Evolutionary conservation across 2,329 filamentous ascomycete genomes (phyloP).

Genomic region (Passalora sequoiae): DNA sequence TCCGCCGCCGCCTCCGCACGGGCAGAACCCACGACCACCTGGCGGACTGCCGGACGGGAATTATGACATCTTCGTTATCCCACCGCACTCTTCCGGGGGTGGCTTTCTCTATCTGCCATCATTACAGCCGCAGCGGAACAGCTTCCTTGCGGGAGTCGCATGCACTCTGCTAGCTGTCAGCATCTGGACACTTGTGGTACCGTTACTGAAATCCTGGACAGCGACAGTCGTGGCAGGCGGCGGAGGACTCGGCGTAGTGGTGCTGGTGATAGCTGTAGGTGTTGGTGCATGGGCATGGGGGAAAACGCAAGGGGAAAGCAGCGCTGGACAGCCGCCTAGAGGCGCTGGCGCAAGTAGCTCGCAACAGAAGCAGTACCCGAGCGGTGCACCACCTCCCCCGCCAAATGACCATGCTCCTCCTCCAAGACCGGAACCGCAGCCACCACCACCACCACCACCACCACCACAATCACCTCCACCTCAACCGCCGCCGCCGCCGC

Average conservation of each 20-base stretch:
- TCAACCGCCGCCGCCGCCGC: constrained; percentile 16
- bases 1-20: constrained; percentile 81
- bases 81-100: constrained; percentile 79
- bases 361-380: constrained; percentile 27
- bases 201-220: constrained; percentile 70
- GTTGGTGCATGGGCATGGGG: constrained; percentile 74
- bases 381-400: constrained; percentile 23
- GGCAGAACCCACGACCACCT: constrained; percentile 65
- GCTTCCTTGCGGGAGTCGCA: constrained; percentile 81
- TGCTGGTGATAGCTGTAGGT: constrained; percentile 68
- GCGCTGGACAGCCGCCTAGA: constrained; percentile 26
- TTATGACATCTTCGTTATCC: constrained; percentile 97
- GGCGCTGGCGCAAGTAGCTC: constrained; percentile 30
- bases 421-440: constrained; percentile 10
- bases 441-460: constrained; percentile 4
- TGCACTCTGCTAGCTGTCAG: constrained; percentile 68
- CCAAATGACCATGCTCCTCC: constrained; percentile 21
- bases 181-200: constrained; percentile 67
- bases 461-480: constrained; percentile 18
- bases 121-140: constrained; percentile 77
- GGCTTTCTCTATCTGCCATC: constrained; percentile 95
- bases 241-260: constrained; percentile 65
- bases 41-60: constrained; percentile 77
- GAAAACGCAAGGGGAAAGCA: constrained; percentile 54
- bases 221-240: constrained; percentile 60